Evolutionary conservation across 768 basidiomycete species (phyloP).

Genomic region (Asterophora parasitica): DNA sequence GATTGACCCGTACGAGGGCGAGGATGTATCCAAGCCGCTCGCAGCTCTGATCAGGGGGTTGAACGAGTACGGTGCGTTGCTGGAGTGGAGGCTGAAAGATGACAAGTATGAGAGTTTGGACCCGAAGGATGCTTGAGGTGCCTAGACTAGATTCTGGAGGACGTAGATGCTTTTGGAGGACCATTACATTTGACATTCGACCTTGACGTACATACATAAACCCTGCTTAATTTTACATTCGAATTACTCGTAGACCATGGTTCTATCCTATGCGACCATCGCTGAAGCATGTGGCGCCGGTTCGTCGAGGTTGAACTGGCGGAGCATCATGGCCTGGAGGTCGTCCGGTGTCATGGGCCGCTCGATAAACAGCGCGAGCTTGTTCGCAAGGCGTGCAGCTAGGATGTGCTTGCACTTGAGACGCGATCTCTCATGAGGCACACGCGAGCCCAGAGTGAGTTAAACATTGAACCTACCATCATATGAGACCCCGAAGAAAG

Average conservation of each 20-base stretch:
- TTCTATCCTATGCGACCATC: background rate
- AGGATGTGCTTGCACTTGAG: slow-evolving; percentile 77
- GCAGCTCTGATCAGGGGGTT: slow-evolving; percentile 44
- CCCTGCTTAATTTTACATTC: slow-evolving; percentile 1
- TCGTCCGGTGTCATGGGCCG: slow-evolving; percentile 43
- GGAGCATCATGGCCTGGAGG: slow-evolving; percentile 38
- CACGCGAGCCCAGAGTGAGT: slow-evolving; percentile 5
- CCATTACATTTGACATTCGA: background rate
- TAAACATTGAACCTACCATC: slow-evolving; percentile 42
- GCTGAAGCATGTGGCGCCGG: background rate
- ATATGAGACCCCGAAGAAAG: slow-evolving; percentile 54
- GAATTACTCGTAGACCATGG: background rate
- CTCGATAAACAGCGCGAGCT: slow-evolving; percentile 46
- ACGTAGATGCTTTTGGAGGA: background rate
- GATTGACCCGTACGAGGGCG: slow-evolving; percentile 27
- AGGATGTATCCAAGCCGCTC: slow-evolving; percentile 11
- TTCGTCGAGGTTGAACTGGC: slow-evolving; percentile 24
- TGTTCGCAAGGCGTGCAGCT: slow-evolving; percentile 57
- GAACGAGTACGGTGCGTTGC: slow-evolving; percentile 53
- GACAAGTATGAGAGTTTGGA: slow-evolving; percentile 25
- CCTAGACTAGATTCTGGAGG: background rate
- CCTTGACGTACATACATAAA: background rate
- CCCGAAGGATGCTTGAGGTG: background rate
- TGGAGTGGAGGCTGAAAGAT: slow-evolving; percentile 51
- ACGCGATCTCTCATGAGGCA: background rate